Evolutionary conservation across 352 stramenopile genomes (phyloP).

Genomic region (Discostella stelligera): DNA sequence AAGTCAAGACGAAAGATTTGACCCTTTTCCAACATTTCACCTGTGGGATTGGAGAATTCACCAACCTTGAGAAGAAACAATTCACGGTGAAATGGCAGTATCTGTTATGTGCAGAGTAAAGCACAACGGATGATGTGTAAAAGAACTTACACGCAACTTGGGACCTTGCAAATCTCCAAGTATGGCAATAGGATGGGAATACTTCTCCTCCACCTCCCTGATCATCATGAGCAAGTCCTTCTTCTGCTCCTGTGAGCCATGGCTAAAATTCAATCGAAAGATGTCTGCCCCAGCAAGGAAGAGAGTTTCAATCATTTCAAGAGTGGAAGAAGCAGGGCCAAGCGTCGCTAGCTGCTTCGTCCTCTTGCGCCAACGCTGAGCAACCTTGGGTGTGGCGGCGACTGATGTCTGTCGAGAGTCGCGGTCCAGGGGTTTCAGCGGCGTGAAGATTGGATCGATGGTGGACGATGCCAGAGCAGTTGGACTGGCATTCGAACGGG

Average conservation of each 20-base stretch:
- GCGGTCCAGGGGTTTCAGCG: conserved; percentile 5
- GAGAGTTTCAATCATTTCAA: conserved; percentile 87
- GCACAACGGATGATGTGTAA: not conserved
- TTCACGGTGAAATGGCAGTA: conserved; percentile 15
- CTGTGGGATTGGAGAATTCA: conserved; percentile 74
- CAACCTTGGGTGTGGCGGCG: conserved; percentile 60
- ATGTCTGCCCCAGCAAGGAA: conserved; percentile 87
- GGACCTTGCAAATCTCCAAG: conserved; percentile 86
- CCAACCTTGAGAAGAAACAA: conserved; percentile 54
- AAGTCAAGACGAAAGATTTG: conserved; percentile 86
- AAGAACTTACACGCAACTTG: conserved; percentile 83
- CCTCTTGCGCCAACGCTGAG: conserved; percentile 79
- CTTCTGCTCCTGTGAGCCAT: conserved; percentile 87
- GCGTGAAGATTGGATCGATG: conserved; percentile 6
- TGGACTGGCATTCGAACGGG: not conserved
- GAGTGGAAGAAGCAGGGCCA: conserved; percentile 79
- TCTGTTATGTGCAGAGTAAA: not conserved
- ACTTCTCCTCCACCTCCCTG: conserved; percentile 84
- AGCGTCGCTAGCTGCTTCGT: conserved; percentile 86
- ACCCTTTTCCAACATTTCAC: conserved; percentile 73
- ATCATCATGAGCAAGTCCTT: conserved; percentile 83
- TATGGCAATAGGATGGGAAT: conserved; percentile 86
- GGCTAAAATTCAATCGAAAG: conserved; percentile 88
- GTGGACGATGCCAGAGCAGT: conserved; percentile 18
- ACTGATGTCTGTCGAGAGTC: conserved; percentile 46